Base-by-base conservation (phyloP, 257 asterid genomes). In the Petunia axillaris region DNA sequence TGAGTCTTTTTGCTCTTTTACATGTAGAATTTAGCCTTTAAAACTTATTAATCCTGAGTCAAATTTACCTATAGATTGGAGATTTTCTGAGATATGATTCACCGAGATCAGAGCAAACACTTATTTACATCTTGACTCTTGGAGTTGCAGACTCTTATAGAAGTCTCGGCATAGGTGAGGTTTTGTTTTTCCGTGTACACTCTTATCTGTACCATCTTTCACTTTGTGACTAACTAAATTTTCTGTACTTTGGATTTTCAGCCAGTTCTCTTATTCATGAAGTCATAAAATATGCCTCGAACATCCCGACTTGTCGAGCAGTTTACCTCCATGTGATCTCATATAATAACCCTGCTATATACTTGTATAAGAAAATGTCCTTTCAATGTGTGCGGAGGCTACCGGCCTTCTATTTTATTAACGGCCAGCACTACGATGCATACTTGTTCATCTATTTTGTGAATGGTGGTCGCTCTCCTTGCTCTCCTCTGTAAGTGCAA, bases 301-400 rank as follows among this genome's bases (percentile, higher is more conserved):
- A 55, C 67, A 87, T 92, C 76, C 85, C 92, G 14, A 87, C 89
- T 58, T 94, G 98, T 80, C 89, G 89, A 62, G 99, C 98, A 82
- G 98, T 91, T 83, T 94, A 96, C 87, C 92, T 96, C 15, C 99
- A 96, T 50, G 99, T 96, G 91, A 96, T 96, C 82, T 92, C 98
- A 52, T 96, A 94, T 87, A 96, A 96, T 84, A 91, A 87, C 80
- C 89, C 97, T 48, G 99, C 99, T 81, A 94, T 96, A 80, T 95
- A 85, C 86, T 83, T 96, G 86, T 96, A 96, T 91, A 86, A 89
- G 91, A 94, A 91, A 84, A 92, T 94, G 98, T 85, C 91, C 44
- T 94, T 96, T 80, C 96, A 96, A 86, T 90, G 97, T 82, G 87
- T 89, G 53, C 82, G 97, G 85, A 87, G 94, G 87, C 85, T 94